phyloP scores from a whole-genome alignment of 495 filamentous ascomycete genomes.

The Podospora tetraspora region DNA sequence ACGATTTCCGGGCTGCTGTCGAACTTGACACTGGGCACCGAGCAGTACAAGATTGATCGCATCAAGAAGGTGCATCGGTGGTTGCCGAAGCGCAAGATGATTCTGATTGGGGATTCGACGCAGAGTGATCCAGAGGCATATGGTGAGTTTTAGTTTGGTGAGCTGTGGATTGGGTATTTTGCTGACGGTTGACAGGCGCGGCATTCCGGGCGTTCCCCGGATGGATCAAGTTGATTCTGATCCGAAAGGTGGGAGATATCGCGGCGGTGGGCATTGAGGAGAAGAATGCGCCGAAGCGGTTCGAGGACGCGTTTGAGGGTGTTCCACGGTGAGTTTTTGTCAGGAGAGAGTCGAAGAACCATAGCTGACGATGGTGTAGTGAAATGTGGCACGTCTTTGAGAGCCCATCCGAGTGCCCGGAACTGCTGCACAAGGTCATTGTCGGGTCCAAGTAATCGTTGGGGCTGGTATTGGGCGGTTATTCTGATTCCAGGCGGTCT shows the following conservation, averaged over 20 bases:
- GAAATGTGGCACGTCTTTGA: constrained; percentile 76
- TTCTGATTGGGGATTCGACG: constrained; percentile 85
- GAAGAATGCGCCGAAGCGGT: constrained; percentile 68
- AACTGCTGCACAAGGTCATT: constrained; percentile 36
- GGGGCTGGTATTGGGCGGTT: background rate
- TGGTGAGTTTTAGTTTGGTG: constrained; percentile 56
- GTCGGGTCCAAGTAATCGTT: background rate
- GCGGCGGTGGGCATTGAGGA: constrained; percentile 59
- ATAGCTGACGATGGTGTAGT: constrained; percentile 19
- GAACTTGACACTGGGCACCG: constrained; percentile 71
- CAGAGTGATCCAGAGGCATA: constrained; percentile 91
- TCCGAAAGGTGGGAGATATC: constrained; percentile 76
- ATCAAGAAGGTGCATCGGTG: constrained; percentile 69
- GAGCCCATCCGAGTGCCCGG: constrained; percentile 57
- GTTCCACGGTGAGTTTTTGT: constrained; percentile 45
- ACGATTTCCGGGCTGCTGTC: constrained; percentile 74
- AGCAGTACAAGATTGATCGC: constrained; percentile 80
- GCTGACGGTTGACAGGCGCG: constrained; percentile 17
- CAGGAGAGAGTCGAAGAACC: background rate
- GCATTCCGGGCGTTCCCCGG: constrained; percentile 48
- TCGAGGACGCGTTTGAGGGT: constrained; percentile 75
- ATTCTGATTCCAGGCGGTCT: background rate
- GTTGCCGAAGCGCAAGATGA: constrained; percentile 72
- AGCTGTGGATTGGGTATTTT: background rate
- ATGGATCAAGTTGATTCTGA: constrained; percentile 77